Evolutionary conservation across 1,284 basidiomycete genomes (phyloP).

Genomic region (Rugosomyces carneus): DNA sequence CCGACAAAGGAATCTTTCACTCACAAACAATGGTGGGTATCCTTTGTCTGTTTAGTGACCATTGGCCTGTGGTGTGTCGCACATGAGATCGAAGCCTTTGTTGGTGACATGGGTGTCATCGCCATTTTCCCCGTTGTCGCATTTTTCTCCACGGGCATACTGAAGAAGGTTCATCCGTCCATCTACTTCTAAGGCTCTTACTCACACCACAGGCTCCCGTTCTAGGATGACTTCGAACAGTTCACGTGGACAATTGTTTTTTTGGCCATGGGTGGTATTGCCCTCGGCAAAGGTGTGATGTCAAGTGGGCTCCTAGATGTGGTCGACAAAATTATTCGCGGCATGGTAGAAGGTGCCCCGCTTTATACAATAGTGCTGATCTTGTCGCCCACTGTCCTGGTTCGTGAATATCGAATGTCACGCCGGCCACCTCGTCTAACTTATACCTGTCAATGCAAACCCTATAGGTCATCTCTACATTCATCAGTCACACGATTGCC

Average conservation of each 20-base stretch:
- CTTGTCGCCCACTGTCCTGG: constrained; percentile 81
- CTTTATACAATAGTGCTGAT: constrained; percentile 83
- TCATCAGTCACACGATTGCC: constrained; percentile 96
- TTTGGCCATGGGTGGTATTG: constrained; percentile 98
- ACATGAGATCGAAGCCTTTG: constrained; percentile 67
- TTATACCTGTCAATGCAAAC: constrained; percentile 6
- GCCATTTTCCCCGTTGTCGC: constrained; percentile 91
- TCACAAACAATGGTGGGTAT: constrained; percentile 87
- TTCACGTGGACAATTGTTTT: constrained; percentile 94
- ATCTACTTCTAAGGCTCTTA: constrained; percentile 3
- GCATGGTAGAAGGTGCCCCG: constrained; percentile 63
- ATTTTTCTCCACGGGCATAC: constrained; percentile 91
- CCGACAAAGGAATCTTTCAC: constrained; percentile 79
- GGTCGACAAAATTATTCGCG: constrained; percentile 67
- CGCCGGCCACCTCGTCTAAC: constrained; percentile 2
- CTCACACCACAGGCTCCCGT: constrained; percentile 1
- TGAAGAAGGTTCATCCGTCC: constrained; percentile 71
- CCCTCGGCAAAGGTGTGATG: constrained; percentile 90
- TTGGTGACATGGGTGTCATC: constrained; percentile 98
- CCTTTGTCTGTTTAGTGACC: constrained; percentile 79
- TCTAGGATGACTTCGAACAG: constrained; percentile 89
- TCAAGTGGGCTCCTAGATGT: constrained; percentile 84
- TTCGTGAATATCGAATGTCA: constrained; percentile 38
- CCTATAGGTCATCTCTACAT: constrained; percentile 70
- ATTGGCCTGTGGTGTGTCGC: constrained; percentile 92